Evolutionary conservation across 1,284 basidiomycete genomes (phyloP), one percentile per base, ranked within the genome.

Genomic region (Boletus sp.): DNA sequence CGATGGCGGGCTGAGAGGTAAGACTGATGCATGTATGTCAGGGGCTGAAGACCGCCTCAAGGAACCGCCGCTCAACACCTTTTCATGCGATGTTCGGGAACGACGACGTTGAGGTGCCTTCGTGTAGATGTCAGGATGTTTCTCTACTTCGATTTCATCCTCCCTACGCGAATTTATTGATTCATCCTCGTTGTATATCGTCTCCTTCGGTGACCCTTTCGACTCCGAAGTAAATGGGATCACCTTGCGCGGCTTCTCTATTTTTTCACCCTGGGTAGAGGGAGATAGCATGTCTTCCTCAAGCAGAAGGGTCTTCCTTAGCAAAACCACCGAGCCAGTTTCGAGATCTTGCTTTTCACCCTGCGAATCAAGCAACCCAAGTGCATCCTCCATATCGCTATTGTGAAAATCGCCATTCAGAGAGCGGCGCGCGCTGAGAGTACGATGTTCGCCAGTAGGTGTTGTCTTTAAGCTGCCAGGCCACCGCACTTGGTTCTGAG

Each of bases 1-100:
- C 10, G 47, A 55, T 3, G 64, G 56, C 5, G 67, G 65, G 36
- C 60, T 60, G 14, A 48, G 53, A 5, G 66, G 66, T 10, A 65
- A 41, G 20, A 67, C 42, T 1, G 52, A 60, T 3, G 46, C 51
- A 16, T 66, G 61, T 0, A 27, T 37, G 25, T 65, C 53, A 8
- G 58, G 32, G 36, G 35, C 34, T 4, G 56, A 64, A 33, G 39
- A 51, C 7, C 39, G 48, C 30, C 42, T 52, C 14, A 49, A 50
- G 6, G 17, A 2, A 41, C 39, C 26, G 14, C 22, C 17, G 1
- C n/a, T 32, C 5, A 40, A 45, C 14, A 7, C 27, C 3, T 6
- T 35, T 36, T 41, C 50, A 9, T 1, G 34, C 4, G 37, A 19
- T 8, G 59, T 44, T 37, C 50, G 48, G 5, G 58, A 52, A 26